phyloP scores from a whole-genome alignment of 2,329 filamentous ascomycete genomes.

The Colletotrichum orchidophilum region DNA sequence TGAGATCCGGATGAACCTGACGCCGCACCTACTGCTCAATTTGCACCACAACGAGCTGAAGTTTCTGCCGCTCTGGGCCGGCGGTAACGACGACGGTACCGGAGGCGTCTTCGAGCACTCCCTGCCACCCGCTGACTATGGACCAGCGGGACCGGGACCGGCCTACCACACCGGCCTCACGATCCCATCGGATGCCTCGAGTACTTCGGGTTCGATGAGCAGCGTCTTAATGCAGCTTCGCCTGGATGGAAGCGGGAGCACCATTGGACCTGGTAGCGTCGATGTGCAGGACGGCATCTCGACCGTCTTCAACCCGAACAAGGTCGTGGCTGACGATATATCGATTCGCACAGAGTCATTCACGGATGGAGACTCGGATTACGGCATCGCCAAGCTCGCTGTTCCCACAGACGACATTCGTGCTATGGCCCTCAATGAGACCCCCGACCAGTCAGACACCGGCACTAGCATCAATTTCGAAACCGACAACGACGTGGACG shows the following conservation, averaged over 20 bases:
- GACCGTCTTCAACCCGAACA: slow-evolving; percentile 44
- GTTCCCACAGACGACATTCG: slow-evolving; percentile 43
- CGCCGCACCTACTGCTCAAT: slow-evolving; percentile 59
- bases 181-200: slow-evolving; percentile 45
- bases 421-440: slow-evolving; percentile 17
- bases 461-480: not conserved
- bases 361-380: slow-evolving; percentile 42
- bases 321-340: slow-evolving; percentile 45
- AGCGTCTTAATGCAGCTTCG: slow-evolving; percentile 46
- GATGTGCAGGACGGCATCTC: slow-evolving; percentile 52
- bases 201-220: slow-evolving; percentile 46
- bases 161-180: slow-evolving; percentile 56
- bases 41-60: slow-evolving; percentile 67
- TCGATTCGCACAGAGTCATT: slow-evolving; percentile 49
- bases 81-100: slow-evolving; percentile 61
- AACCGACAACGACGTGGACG: slow-evolving; percentile 9
- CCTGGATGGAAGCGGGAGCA: slow-evolving; percentile 43
- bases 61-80: slow-evolving; percentile 73
- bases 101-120: slow-evolving; percentile 57
- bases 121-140: slow-evolving; percentile 54
- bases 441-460: slow-evolving; percentile 5
- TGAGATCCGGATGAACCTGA: slow-evolving; percentile 47
- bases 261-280: slow-evolving; percentile 45
- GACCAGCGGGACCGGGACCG: slow-evolving; percentile 57
- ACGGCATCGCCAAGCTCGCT: slow-evolving; percentile 46